phyloP scores from a whole-genome alignment of 129 eudicot genomes.

The Cynara cardunculus region DNA sequence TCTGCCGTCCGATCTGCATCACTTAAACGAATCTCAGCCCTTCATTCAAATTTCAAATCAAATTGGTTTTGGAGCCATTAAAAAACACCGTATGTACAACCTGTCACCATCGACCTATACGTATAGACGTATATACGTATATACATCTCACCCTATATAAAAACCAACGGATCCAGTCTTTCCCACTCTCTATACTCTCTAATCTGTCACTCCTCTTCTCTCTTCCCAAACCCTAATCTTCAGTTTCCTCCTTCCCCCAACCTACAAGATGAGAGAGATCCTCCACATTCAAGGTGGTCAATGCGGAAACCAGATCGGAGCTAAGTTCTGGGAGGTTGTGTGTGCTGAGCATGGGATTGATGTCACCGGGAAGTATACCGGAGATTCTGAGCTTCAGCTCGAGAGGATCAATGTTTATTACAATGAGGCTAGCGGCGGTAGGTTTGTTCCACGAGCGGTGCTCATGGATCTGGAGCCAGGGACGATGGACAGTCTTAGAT shows the following conservation, averaged over 20 bases:
- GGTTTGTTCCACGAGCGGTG: conserved; percentile 58
- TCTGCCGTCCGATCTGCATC: conserved; percentile 16
- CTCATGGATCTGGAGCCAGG: conserved; percentile 61
- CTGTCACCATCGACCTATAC: neutral
- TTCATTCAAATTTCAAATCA: conserved; percentile 26
- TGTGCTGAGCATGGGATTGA: conserved; percentile 56
- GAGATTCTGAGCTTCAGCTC: conserved; percentile 36
- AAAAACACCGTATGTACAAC: neutral
- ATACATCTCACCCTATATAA: conserved; percentile 3
- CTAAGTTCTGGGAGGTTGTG: conserved; percentile 54
- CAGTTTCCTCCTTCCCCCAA: neutral
- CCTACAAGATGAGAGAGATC: conserved; percentile 42
- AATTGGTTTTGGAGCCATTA: conserved; percentile 27
- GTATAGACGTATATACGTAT: neutral
- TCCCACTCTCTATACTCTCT: conserved; percentile 13
- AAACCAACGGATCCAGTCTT: neutral
- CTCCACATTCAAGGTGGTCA: conserved; percentile 54
- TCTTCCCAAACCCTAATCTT: neutral
- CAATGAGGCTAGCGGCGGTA: conserved; percentile 51
- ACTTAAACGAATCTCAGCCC: neutral
- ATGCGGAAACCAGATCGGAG: conserved; percentile 58
- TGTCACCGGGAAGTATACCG: conserved; percentile 48
- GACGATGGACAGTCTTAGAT: conserved; percentile 50
- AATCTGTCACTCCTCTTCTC: neutral
- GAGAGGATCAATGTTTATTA: conserved; percentile 52